These are phyloP conservation scores for Colletotrichum ledebouriae DNA, from an alignment of 2,329 filamentous ascomycete genomes.

Conservation along the genomic window DNA sequence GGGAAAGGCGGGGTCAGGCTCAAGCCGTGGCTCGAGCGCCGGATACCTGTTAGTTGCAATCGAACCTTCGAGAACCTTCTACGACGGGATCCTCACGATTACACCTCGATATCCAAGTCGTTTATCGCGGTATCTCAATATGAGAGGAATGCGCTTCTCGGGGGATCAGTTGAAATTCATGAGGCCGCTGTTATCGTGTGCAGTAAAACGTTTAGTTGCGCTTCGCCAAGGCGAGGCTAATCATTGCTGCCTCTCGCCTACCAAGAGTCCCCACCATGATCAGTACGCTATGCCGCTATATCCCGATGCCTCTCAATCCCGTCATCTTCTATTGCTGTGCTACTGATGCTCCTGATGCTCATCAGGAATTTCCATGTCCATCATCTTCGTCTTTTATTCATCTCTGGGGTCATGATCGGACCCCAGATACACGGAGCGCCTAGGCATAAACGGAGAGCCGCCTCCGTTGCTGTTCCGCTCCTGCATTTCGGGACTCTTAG, in stretches of 20 bases:
- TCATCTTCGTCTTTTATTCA: slow-evolving; percentile 46
- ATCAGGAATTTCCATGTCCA: slow-evolving; percentile 56
- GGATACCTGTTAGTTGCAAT: slow-evolving; percentile 7
- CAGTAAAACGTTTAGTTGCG: slow-evolving; percentile 14
- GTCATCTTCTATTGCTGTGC: slow-evolving; percentile 20
- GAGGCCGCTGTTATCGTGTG: slow-evolving; percentile 9
- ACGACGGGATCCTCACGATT: slow-evolving; percentile 20
- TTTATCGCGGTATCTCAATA: neutral
- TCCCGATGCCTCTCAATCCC: slow-evolving; percentile 9
- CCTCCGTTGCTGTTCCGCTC: slow-evolving; percentile 50
- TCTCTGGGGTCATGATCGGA: slow-evolving; percentile 36
- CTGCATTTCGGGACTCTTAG: slow-evolving; percentile 60
- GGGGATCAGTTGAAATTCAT: slow-evolving; percentile 27
- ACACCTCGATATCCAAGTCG: too few species aligned
- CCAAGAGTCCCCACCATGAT: slow-evolving; percentile 6
- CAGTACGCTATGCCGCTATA: slow-evolving; percentile 11
- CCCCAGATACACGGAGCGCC: slow-evolving; percentile 32
- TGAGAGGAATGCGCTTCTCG: neutral
- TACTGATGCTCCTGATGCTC: slow-evolving; percentile 41
- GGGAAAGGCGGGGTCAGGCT: slow-evolving; percentile 42
- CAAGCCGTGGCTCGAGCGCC: slow-evolving; percentile 35
- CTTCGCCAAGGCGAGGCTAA: neutral
- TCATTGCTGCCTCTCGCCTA: slow-evolving; percentile 16
- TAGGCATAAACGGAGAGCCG: slow-evolving; percentile 47
- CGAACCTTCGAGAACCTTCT: slow-evolving; percentile 53